Base-by-base conservation (phyloP, 495 filamentous ascomycete species). In the Hypoxylon lienhwacheense region DNA sequence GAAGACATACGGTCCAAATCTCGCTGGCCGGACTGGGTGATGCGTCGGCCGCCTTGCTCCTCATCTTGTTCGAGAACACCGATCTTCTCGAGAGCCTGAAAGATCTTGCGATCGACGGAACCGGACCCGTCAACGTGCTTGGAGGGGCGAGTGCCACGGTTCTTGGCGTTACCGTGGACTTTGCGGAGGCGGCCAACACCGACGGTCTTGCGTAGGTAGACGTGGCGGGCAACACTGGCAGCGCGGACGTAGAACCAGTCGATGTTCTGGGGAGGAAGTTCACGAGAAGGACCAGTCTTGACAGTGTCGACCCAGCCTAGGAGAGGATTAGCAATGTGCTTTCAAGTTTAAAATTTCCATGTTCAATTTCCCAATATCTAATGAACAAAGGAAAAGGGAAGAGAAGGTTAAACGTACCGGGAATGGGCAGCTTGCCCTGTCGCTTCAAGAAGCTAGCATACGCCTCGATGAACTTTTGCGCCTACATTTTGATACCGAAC, bases 241-340 rank as follows among this genome's bases (percentile, higher is more conserved):
- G 92, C 90, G 70, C 93, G 92, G 74, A 96, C 82, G 86, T 97
- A 98, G 86, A 89, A 98, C 91, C 91, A 96, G 81, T 97, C 91
- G 67, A 89, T 86, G 70, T 87, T 88, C 84, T 96, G 92, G 67
- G 92, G 92, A 66, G 92, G 92, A 61, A 97, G 88, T 81, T 97
- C 92, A 77, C 96, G 96, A 73, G 86, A 86, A 72, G 85, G 81
- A 52, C 89, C 91, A 64, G 92, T 96, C 85, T 97, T 97, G 81
- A 97, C 92, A 70, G 92, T 96, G 71, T 97, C 92, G 74, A 95
- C 90, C 92, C 92, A 97, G 77, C 88, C 89, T 91, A 65, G 55
- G 67, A 64, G 59, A 68, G 63, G 33, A 53, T 53, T 44, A 57
- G 46, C 44, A 48, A 42, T 14, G 7, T 10, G 7, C 8, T 14